Evolutionary conservation across 352 stramenopile genomes (phyloP).

Genomic region (Globisporangium parvum): DNA sequence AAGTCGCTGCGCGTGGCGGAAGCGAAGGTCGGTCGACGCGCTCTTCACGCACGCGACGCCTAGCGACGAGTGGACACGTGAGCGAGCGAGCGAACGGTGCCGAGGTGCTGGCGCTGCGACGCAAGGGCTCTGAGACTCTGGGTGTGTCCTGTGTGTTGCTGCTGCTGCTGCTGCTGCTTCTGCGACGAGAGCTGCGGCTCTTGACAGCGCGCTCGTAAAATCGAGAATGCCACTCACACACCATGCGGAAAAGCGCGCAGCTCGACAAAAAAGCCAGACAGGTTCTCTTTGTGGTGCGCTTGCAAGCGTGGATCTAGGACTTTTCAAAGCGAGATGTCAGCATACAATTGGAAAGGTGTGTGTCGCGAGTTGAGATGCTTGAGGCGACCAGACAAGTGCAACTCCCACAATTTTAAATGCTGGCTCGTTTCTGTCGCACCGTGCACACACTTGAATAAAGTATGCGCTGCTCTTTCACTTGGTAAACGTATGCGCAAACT

Average conservation of each 20-base stretch:
- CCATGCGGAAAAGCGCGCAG: background rate
- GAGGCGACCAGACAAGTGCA: background rate
- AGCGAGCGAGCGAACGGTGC: too few relatives aligned
- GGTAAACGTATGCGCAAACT: background rate
- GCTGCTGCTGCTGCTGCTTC: too few relatives aligned
- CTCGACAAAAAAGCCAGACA: background rate
- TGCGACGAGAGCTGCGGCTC: background rate
- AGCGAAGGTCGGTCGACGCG: too few relatives aligned
- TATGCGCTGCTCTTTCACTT: background rate
- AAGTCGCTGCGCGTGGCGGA: too few relatives aligned
- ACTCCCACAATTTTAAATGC: background rate
- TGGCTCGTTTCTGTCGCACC: background rate
- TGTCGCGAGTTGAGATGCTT: background rate
- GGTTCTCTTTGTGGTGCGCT: background rate
- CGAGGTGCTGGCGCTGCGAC: too few relatives aligned
- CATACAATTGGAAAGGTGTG: background rate
- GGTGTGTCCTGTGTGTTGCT: too few relatives aligned
- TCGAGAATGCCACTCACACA: background rate
- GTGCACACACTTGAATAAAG: background rate
- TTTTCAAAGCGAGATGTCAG: background rate
- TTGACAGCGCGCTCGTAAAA: background rate
- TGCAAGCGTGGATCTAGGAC: background rate
- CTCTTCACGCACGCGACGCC: too few relatives aligned
- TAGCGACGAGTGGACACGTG: too few relatives aligned
- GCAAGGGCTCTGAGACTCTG: too few relatives aligned